A percentile compares a stretch with the other conserved stretches of the same genome.
Evolutionary conservation across 78 protist genomes (phyloP).

Genomic region (Dictyostelium intermedium): DNA sequence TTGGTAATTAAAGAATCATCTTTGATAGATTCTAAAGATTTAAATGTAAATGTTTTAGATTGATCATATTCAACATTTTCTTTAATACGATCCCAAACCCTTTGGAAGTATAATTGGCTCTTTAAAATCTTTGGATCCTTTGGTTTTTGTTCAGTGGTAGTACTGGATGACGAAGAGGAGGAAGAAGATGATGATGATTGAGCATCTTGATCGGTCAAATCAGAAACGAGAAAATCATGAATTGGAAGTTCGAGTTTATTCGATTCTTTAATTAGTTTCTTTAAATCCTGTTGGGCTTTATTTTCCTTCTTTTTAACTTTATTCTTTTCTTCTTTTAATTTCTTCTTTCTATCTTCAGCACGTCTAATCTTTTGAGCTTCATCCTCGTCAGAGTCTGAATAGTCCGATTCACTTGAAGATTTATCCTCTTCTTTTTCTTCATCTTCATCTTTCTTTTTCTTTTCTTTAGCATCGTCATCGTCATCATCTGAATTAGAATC

Average conservation of each 20-base stretch:
- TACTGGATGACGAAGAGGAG: background rate
- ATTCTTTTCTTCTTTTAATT: background rate
- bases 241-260: background rate
- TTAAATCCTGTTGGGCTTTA: background rate
- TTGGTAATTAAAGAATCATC: background rate
- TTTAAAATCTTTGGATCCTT: background rate
- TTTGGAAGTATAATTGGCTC: background rate
- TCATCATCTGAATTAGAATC: no score
- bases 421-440: conserved; percentile 9
- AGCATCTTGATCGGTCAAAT: background rate
- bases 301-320: background rate
- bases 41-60: background rate
- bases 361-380: background rate
- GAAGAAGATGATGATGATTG: background rate
- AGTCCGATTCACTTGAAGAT: background rate
- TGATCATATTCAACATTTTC: background rate
- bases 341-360: background rate
- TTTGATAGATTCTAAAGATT: background rate
- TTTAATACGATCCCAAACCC: background rate
- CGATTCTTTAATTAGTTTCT: background rate
- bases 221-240: background rate
- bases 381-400: background rate
- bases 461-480: background rate
- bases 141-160: background rate
- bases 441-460: background rate